Evolutionary conservation across 331 rosid species (phyloP), one percentile per base, ranked within the genome.

Genomic region (Acacia pycnantha): DNA sequence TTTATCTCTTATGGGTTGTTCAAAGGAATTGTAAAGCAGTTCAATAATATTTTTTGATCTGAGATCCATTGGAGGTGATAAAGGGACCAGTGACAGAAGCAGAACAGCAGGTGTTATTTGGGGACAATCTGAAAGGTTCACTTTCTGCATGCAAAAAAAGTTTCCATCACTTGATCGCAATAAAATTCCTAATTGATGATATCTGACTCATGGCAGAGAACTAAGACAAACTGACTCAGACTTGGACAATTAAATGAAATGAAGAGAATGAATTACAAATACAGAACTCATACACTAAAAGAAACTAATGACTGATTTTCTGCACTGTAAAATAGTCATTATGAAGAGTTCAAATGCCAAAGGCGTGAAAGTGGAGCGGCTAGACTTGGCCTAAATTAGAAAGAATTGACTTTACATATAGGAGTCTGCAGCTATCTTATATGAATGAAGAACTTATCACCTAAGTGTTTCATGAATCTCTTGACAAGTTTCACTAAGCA

Each of bases 51-150:
- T 88, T 86, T 86, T 80, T 77, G 65, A 83, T 27, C 70, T 43
- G 65, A 87, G 86, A 35, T 88, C 84, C 22, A 77, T 83, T 31
- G 62, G 74, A 86, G 87, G 67, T 43, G 89, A 77, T 77, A 79
- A 84, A 82, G 97, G 93, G 85, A 90, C 81, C 81, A 93, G 68
- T 21, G 98, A 90, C 83, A 89, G 77, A 70, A 89, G 88, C 33
- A 94, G 81, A 74, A 88, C 70, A 21, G 82, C 83, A 73, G 89
- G 80, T 44, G 97, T 88, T 84, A 92, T 89, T 83, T 94, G 98
- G n/a, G 92, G 89, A 85, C 97, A 90, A 79, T 88, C 83, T 50
- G 98, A 89, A 84, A 94, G 92, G 85, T 88, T 77, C 74, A 94
- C 82, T 85, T 71, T 92, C 98, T 94, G 95, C 93, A 88, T 61